phyloP scores from a whole-genome alignment of 2,329 filamentous ascomycete species.

The Talaromyces pinophilus region DNA sequence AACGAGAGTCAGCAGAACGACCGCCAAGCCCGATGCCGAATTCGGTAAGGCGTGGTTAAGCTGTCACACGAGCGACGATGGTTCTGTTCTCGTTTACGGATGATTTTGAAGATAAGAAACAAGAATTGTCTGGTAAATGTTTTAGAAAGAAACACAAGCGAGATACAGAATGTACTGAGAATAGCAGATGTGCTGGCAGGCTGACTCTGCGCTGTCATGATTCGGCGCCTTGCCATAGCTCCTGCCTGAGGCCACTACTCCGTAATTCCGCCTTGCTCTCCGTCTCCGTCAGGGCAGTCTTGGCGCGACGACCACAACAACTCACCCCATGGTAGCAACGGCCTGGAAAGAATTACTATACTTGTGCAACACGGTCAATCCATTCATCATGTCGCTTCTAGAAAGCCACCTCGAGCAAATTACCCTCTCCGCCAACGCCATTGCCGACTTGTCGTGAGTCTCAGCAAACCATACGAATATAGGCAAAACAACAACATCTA shows the following conservation, averaged over 20 bases:
- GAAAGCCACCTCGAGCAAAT: constrained; percentile 75
- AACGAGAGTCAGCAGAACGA: constrained; percentile 17
- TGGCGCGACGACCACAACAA: constrained; percentile 4
- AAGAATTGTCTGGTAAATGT: neutral
- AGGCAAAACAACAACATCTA: neutral
- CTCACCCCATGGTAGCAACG: neutral
- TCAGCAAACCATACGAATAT: neutral
- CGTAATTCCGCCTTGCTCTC: neutral
- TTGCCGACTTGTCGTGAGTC: constrained; percentile 70
- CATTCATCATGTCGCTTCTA: constrained; percentile 65
- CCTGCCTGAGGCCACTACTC: constrained; percentile 19
- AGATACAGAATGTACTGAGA: neutral
- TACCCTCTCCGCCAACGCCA: constrained; percentile 71
- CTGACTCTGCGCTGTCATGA: constrained; percentile 14
- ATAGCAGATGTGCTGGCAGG: constrained; percentile 17
- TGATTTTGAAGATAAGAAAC: neutral
- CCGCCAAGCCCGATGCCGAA: constrained; percentile 20
- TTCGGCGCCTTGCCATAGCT: constrained; percentile 20
- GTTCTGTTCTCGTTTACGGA: neutral
- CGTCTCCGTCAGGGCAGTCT: constrained; percentile 4
- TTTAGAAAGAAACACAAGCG: neutral
- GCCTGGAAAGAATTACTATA: neutral
- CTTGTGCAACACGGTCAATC: neutral
- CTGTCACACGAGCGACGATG: constrained; percentile 5
- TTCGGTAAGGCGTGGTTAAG: constrained; percentile 18